phyloP scores from a whole-genome alignment of 305 asterid species.

The Fraxinus latifolia region DNA sequence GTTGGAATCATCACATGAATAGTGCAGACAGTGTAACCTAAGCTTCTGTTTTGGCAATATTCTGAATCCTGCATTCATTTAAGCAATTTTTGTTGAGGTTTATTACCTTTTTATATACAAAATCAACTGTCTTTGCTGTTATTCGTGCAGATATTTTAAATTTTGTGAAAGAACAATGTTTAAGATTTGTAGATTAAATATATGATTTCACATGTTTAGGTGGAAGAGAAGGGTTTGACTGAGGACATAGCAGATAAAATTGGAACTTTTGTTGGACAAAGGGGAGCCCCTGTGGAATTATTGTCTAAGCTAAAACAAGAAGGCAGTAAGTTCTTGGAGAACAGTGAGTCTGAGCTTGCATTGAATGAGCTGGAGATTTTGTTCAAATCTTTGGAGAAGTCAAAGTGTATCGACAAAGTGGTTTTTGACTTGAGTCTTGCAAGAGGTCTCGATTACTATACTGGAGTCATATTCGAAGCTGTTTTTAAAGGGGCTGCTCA shows the following conservation, averaged over 20 bases:
- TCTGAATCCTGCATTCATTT: not conserved
- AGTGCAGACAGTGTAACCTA: not conserved
- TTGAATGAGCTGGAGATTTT: slow-evolving; percentile 74
- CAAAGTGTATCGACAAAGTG: slow-evolving; percentile 65
- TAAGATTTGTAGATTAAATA: slow-evolving; percentile 6
- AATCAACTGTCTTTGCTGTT: not conserved
- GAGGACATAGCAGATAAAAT: slow-evolving; percentile 73
- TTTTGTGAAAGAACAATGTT: slow-evolving; percentile 6
- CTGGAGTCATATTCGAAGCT: slow-evolving; percentile 94
- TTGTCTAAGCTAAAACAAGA: slow-evolving; percentile 55
- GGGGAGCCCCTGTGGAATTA: slow-evolving; percentile 80
- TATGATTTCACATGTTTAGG: slow-evolving; percentile 40
- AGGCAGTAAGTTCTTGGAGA: slow-evolving; percentile 62
- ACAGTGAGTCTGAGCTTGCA: slow-evolving; percentile 63
- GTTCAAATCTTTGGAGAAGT: slow-evolving; percentile 65
- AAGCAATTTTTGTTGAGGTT: not conserved
- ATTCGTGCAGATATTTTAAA: not conserved
- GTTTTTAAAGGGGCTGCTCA: slow-evolving; percentile 81
- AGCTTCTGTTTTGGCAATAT: not conserved
- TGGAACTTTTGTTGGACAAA: slow-evolving; percentile 71
- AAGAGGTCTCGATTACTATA: slow-evolving; percentile 94
- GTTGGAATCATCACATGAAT: not conserved
- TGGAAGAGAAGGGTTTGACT: slow-evolving; percentile 83
- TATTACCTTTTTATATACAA: not conserved
- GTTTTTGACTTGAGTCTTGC: slow-evolving; percentile 96